Conservation (phyloP, 2,329 filamentous ascomycete species). For the Colletotrichum caudatum region DNA sequence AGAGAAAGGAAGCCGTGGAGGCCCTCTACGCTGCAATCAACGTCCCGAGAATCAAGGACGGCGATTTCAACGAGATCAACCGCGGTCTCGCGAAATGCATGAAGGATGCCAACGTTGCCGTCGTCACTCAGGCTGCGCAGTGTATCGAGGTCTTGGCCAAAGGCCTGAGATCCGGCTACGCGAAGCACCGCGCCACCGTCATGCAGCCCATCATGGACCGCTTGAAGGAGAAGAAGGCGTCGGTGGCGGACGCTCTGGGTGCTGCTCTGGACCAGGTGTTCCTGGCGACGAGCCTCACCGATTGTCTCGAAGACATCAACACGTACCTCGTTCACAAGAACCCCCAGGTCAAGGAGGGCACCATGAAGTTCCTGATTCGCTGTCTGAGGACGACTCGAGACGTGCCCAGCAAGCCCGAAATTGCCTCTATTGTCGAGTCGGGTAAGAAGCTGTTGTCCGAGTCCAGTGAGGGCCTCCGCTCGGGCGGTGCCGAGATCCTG, state of each 20-base stretch:
- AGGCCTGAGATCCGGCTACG: constrained; percentile 82
- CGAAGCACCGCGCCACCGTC: constrained; percentile 82
- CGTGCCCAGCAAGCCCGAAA: constrained; percentile 86
- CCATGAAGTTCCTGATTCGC: constrained; percentile 91
- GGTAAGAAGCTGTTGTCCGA: constrained; percentile 92
- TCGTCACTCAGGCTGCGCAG: constrained; percentile 92
- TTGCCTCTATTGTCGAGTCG: constrained; percentile 85
- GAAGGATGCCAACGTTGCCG: constrained; percentile 98
- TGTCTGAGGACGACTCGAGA: constrained; percentile 85
- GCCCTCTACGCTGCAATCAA: constrained; percentile 81
- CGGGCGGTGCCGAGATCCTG: constrained; percentile 90
- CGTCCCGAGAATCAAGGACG: constrained; percentile 91
- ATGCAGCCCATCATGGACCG: constrained; percentile 94
- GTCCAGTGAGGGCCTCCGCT: constrained; percentile 85
- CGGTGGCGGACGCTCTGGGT: constrained; percentile 88
- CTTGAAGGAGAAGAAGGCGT: constrained; percentile 95
- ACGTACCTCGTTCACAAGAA: constrained; percentile 94
- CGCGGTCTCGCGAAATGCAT: constrained; percentile 91
- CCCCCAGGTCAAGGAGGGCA: constrained; percentile 96
- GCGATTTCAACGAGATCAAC: constrained; percentile 85
- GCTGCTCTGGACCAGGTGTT: constrained; percentile 82
- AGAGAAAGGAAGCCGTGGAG: constrained; percentile 93
- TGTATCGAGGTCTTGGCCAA: constrained; percentile 92
- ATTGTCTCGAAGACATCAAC: constrained; percentile 91
- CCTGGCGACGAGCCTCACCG: constrained; percentile 76